Conservation (phyloP, 2,329 filamentous ascomycete species). For the Fusarium chlamydosporum region DNA sequence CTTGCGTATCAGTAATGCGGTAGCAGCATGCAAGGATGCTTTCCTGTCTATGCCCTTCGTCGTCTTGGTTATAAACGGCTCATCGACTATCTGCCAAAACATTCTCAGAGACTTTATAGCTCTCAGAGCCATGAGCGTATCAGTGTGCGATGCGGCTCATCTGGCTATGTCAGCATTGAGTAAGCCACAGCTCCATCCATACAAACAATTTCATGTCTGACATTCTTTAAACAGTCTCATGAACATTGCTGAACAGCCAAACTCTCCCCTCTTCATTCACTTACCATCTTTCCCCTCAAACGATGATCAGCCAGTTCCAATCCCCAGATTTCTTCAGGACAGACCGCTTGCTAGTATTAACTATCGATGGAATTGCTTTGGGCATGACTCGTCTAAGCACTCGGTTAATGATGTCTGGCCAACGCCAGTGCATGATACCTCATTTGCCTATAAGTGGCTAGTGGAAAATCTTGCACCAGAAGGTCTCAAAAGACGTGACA, state of each 20-base stretch:
- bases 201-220: constrained; percentile 33
- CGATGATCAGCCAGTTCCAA: constrained; percentile 45
- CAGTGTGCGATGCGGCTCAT: constrained; percentile 63
- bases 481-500: constrained; percentile 54
- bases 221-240: constrained; percentile 59
- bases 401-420: constrained; percentile 62
- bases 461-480: constrained; percentile 59
- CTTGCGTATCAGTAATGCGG: constrained; percentile 28
- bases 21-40: constrained; percentile 48
- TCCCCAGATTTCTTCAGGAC: constrained; percentile 60
- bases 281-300: constrained; percentile 64
- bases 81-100: neutral
- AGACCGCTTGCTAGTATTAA: constrained; percentile 69
- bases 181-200: constrained; percentile 52
- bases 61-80: constrained; percentile 31
- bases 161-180: constrained; percentile 66
- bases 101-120: constrained; percentile 40
- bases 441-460: constrained; percentile 69
- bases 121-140: constrained; percentile 58
- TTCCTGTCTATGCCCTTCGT: constrained; percentile 32
- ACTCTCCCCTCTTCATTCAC: constrained; percentile 67
- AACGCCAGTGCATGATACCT: constrained; percentile 68
- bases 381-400: constrained; percentile 37
- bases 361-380: constrained; percentile 67
- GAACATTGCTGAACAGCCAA: constrained; percentile 58